Percentiles rank a stretch among this genome's conserved stretches.
These are phyloP conservation scores for Ogataea thermomethanolica DNA, from an alignment of 805 yeast genomes.

Conservation along the genomic window DNA sequence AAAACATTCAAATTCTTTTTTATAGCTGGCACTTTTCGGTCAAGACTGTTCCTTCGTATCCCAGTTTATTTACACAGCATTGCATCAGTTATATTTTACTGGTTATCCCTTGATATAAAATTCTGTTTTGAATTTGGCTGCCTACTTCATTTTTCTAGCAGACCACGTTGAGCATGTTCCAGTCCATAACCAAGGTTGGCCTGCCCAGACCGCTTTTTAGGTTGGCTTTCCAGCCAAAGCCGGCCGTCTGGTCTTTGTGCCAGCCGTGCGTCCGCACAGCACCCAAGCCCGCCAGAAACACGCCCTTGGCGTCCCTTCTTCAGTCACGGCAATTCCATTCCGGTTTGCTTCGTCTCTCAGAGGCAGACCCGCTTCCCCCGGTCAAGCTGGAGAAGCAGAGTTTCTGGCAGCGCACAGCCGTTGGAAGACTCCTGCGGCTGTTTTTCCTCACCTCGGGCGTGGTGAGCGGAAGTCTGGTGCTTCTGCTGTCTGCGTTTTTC, in stretches of 20 bases:
- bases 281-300: not conserved
- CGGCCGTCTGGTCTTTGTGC: not conserved
- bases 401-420: constrained; percentile 22
- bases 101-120: constrained; percentile 1
- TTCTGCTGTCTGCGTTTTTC: constrained; percentile 49
- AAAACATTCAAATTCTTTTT: constrained; percentile 3
- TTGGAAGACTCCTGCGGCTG: constrained; percentile 34
- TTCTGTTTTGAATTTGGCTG: constrained; percentile 2
- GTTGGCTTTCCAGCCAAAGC: constrained; percentile 2
- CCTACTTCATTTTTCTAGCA: not conserved
- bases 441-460: constrained; percentile 40
- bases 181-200: constrained; percentile 2
- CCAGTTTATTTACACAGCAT: no score
- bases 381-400: constrained; percentile 1
- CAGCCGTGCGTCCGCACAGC: not conserved
- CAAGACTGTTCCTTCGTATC: constrained; percentile 11
- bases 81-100: not conserved
- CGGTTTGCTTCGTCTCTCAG: not conserved
- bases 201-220: constrained; percentile 3
- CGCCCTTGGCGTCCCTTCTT: not conserved
- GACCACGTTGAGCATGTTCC: constrained; percentile 4
- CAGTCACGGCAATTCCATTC: constrained; percentile 3
- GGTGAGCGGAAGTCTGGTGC: constrained; percentile 40
- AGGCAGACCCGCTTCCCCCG: not conserved
- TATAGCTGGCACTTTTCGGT: constrained; percentile 16